phyloP scores from a whole-genome alignment of 2,329 filamentous ascomycete genomes.

The Penicillium crustosum region DNA sequence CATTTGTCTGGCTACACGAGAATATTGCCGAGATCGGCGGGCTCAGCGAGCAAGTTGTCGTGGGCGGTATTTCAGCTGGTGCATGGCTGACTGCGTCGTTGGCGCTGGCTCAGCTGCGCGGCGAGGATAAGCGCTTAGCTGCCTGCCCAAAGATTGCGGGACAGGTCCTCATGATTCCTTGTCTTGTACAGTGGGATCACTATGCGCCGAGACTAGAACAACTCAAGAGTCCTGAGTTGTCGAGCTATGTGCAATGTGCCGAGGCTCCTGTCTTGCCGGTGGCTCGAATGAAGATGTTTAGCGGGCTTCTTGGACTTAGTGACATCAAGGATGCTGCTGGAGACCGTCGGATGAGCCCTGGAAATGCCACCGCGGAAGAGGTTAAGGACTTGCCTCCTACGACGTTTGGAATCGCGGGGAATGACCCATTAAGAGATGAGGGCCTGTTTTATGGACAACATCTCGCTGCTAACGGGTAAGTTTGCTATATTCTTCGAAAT shows the following conservation, averaged over 20 bases:
- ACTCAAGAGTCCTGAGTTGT: constrained; percentile 42
- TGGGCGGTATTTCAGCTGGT: constrained; percentile 54
- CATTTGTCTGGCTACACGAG: constrained; percentile 55
- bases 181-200: constrained; percentile 39
- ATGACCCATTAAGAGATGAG: constrained; percentile 53
- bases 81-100: constrained; percentile 47
- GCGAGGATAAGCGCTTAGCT: constrained; percentile 19
- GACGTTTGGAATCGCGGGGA: constrained; percentile 48
- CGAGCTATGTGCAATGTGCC: constrained; percentile 49
- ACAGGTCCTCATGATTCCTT: constrained; percentile 54
- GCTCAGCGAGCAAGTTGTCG: constrained; percentile 42
- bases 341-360: constrained; percentile 46
- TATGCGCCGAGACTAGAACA: constrained; percentile 39
- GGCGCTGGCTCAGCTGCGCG: constrained; percentile 41
- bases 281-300: constrained; percentile 38
- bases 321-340: constrained; percentile 18
- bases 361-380: constrained; percentile 30
- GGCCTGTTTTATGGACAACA: constrained; percentile 49
- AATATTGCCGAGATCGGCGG: constrained; percentile 43
- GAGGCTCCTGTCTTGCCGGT: constrained; percentile 53
- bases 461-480: constrained; percentile 48
- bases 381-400: constrained; percentile 48
- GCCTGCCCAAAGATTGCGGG: constrained; percentile 44
- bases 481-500: not conserved
- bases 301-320: constrained; percentile 25